Evolutionary conservation across 805 yeast species (phyloP).

Genomic region (Kazachstania bromeliacearum): DNA sequence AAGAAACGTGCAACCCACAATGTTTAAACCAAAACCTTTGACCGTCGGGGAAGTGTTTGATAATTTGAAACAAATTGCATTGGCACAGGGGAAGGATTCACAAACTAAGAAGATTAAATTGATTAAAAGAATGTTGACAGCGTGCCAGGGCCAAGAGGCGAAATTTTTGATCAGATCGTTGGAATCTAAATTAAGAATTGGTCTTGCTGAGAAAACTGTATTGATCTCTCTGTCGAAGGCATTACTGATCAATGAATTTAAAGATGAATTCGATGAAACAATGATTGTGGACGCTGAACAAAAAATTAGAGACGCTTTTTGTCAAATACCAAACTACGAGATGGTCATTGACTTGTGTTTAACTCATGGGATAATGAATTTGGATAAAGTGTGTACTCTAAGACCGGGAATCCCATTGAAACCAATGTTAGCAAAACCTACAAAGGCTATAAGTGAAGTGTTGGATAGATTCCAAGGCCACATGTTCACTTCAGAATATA

Average conservation of each 20-base stretch:
- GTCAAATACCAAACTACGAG: slow-evolving; percentile 86
- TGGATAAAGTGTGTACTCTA: slow-evolving; percentile 60
- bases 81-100: slow-evolving; percentile 67
- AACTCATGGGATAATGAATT: slow-evolving; percentile 54
- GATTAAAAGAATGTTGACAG: slow-evolving; percentile 76
- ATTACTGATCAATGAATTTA: slow-evolving; percentile 50
- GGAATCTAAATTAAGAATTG: slow-evolving; percentile 89
- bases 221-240: slow-evolving; percentile 79
- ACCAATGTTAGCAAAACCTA: slow-evolving; percentile 98
- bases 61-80: slow-evolving; percentile 68
- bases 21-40: slow-evolving; percentile 85
- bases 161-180: slow-evolving; percentile 81
- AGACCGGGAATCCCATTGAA: slow-evolving; percentile 91
- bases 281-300: too few species aligned
- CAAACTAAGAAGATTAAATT: slow-evolving; percentile 68
- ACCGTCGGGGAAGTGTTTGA: slow-evolving; percentile 66
- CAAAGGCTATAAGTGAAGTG: slow-evolving; percentile 86
- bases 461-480: slow-evolving; percentile 79
- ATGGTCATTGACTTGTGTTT: slow-evolving; percentile 58
- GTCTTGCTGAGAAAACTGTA: slow-evolving; percentile 89
- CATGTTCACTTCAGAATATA: slow-evolving; percentile 89
- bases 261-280: slow-evolving; percentile 37
- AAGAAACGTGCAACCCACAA: slow-evolving; percentile 75
- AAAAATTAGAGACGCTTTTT: slow-evolving; percentile 71
- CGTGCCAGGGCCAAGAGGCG: slow-evolving; percentile 81